These are phyloP conservation scores for Lactarius sanguifluus DNA, from an alignment of 768 basidiomycete species.

Conservation along the genomic window DNA sequence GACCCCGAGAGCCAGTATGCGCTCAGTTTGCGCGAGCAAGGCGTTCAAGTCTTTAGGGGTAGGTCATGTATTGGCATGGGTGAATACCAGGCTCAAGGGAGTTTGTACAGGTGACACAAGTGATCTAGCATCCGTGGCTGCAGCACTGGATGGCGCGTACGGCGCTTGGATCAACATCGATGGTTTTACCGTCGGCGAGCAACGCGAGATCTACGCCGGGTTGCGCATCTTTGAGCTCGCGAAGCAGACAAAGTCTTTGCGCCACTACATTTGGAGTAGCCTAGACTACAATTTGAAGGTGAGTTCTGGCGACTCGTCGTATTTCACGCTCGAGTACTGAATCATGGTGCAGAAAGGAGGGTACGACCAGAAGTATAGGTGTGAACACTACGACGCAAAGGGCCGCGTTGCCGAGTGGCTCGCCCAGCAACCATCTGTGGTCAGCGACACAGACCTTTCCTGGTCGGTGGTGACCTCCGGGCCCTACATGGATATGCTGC, in stretches of 20 bases:
- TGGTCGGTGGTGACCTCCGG: conserved; percentile 43
- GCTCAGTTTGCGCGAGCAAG: conserved; percentile 37
- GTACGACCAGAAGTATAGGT: conserved; percentile 36
- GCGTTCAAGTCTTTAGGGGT: conserved; percentile 41
- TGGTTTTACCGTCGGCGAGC: conserved; percentile 43
- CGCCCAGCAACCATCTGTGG: conserved; percentile 36
- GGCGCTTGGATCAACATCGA: conserved; percentile 42
- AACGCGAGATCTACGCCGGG: conserved; percentile 42
- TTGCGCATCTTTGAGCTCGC: conserved; percentile 44
- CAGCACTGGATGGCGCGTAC: conserved; percentile 36
- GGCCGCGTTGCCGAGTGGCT: conserved; percentile 42
- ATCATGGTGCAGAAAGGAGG: conserved; percentile 23
- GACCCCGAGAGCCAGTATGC: conserved; percentile 37
- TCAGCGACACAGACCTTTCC: conserved; percentile 35
- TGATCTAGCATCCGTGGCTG: conserved; percentile 32
- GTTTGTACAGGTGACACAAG: conserved; percentile 16
- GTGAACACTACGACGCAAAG: conserved; percentile 43
- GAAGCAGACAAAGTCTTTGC: conserved; percentile 35
- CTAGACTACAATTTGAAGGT: conserved; percentile 44
- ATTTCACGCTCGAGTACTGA: neutral
- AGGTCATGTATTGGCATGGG: neutral
- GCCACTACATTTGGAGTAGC: conserved; percentile 44
- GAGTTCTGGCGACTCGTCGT: too few relatives aligned
- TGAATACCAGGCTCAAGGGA: neutral
- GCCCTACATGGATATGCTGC: conserved; percentile 45